Evolutionary conservation across 1,284 basidiomycete genomes (phyloP).

Genomic region (Cryptococcus deneoformans): DNA sequence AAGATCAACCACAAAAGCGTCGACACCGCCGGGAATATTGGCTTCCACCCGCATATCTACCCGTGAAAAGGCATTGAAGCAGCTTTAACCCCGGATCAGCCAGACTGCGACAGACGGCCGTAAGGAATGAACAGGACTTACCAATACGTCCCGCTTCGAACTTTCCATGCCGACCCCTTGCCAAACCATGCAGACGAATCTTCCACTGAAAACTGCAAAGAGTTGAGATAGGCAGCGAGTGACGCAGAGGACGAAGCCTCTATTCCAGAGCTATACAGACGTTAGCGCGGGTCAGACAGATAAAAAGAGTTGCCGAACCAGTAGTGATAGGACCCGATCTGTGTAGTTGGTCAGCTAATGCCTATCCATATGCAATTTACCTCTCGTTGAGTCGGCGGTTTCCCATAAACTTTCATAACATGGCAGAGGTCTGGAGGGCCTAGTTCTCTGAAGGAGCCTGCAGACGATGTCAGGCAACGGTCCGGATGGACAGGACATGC

Average conservation of each 20-base stretch:
- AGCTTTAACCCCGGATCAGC: slow-evolving; percentile 53
- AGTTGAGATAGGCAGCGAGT: slow-evolving; percentile 97
- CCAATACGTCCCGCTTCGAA: slow-evolving; percentile 93
- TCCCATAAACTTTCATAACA: slow-evolving; percentile 85
- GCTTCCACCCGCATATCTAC: slow-evolving; percentile 97
- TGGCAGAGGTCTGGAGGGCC: slow-evolving; percentile 97
- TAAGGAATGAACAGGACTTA: slow-evolving; percentile 47
- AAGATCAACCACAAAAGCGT: slow-evolving; percentile 90
- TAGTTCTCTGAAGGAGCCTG: slow-evolving; percentile 91
- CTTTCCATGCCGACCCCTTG: slow-evolving; percentile 82
- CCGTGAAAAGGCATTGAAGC: slow-evolving; percentile 97
- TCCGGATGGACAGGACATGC: not conserved
- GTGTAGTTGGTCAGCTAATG: slow-evolving; percentile 10
- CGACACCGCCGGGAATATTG: slow-evolving; percentile 95
- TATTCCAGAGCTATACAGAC: slow-evolving; percentile 70
- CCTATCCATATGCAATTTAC: slow-evolving; percentile 53
- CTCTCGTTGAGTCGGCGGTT: slow-evolving; percentile 69
- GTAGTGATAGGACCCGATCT: slow-evolving; percentile 92
- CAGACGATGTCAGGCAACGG: not conserved
- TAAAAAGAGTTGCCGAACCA: slow-evolving; percentile 34
- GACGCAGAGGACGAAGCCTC: slow-evolving; percentile 97
- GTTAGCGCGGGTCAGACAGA: slow-evolving; percentile 2
- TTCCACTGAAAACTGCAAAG: slow-evolving; percentile 91
- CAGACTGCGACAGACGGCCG: no score
- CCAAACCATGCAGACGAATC: slow-evolving; percentile 91